These are phyloP conservation scores for Ceratocystis diversiconidia DNA, from an alignment of 2,329 filamentous ascomycete genomes.

Conservation along the genomic window DNA sequence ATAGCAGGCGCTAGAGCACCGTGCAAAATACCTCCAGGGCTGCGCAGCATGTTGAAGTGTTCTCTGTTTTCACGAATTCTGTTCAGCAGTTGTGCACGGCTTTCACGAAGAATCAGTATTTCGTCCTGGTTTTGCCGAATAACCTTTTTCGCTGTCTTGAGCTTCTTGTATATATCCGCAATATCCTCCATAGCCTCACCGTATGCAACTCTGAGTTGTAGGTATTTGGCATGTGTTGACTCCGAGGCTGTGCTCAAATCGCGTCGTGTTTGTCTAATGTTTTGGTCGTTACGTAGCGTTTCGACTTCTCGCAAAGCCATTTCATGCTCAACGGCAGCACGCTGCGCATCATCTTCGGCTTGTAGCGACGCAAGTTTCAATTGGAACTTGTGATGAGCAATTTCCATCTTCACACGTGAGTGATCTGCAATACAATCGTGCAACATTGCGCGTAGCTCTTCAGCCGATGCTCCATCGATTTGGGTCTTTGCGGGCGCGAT, in stretches of 20 bases:
- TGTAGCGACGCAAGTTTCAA: constrained; percentile 73
- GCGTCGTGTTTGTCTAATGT: constrained; percentile 45
- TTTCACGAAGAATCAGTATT: constrained; percentile 53
- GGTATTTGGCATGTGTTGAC: constrained; percentile 39
- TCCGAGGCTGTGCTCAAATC: constrained; percentile 40
- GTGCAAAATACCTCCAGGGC: constrained; percentile 56
- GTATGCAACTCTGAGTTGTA: constrained; percentile 51
- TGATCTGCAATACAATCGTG: constrained; percentile 41
- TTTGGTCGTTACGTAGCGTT: constrained; percentile 61
- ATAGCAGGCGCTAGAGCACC: constrained; percentile 44
- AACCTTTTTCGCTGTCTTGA: constrained; percentile 61
- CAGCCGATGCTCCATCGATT: constrained; percentile 38
- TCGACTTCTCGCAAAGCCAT: constrained; percentile 83
- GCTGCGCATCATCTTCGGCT: constrained; percentile 69
- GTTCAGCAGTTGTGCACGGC: constrained; percentile 62
- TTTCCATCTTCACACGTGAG: constrained; percentile 57
- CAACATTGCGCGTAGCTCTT: constrained; percentile 44
- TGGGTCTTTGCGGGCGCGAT: constrained; percentile 34
- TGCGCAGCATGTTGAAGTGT: constrained; percentile 66
- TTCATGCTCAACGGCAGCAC: constrained; percentile 79
- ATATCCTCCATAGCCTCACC: constrained; percentile 55
- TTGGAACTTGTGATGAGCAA: constrained; percentile 81
- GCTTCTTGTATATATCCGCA: constrained; percentile 44
- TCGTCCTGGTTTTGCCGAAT: constrained; percentile 68
- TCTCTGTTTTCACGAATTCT: constrained; percentile 83